Base-by-base conservation (phyloP, 352 stramenopile genomes). In the Phytophthora constricta region DNA sequence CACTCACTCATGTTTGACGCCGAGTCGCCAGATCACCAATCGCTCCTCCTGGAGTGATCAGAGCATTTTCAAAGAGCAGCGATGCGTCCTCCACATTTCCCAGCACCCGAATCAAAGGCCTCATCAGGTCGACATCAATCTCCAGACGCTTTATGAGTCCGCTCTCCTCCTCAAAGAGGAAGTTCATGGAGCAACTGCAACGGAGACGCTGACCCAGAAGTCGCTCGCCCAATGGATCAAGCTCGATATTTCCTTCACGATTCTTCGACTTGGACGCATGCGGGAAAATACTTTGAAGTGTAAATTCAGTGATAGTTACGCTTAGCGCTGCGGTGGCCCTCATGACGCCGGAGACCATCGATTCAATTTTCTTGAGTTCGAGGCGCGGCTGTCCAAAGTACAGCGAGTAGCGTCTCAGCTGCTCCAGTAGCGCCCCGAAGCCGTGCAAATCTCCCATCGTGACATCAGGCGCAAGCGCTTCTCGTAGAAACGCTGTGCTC, bases 341-440 rank as follows among this genome's bases (percentile, higher is more conserved):
- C 51, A 68, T 28, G 25, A 72, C 50, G 27, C 51, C 58, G 1
- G 20, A 14, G 5, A 43, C 34, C 20, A 63, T 13, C 23, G 13
- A 11, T 43, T 72, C 58, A 11, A 72, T 28, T 31, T 46, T 50
- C 27, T 45, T 39, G 19, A 72, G 45, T 22, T 63, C 26, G 13
- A 72, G 27, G 49, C 54, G 58, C 0, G 58, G 27, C 0, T 63
- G 50, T 27, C 51, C 64, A 11, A 72, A 68, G 39, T 68, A 72
- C 25, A 64, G 22, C 3, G 58, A 63, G n/a, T 72, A 72, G 16
- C 49, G 41, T 58, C 64, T 52, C 57, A 51, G 68, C 27, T 72
- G 64, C 8, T 66, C 56, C 63, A 70, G 50, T 10, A 70, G 31
- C 3, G 63, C 48, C 7, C 51, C 47, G 23, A 70, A 39, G 1